Conservation (phyloP, 163 green algal genomes). For the Scenedesmus sp. region DNA sequence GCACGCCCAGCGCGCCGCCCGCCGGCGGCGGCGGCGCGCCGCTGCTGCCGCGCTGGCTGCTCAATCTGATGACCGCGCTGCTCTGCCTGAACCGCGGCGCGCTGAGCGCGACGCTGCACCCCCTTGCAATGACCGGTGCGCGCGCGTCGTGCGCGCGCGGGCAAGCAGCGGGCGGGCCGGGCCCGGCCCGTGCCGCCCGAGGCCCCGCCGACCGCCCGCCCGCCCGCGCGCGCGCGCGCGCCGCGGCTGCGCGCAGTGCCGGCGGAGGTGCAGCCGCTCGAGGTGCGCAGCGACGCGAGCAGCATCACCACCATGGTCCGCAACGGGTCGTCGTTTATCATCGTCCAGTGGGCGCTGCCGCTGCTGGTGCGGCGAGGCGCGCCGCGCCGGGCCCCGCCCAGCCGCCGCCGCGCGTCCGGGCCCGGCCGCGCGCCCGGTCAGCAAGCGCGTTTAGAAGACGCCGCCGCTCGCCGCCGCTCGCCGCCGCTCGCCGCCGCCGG, state of each 20-base stretch:
- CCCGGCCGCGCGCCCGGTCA: neutral
- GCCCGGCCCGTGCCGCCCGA: too few relatives aligned
- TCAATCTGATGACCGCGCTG: too few relatives aligned
- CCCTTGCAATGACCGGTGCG: slow-evolving; percentile 5
- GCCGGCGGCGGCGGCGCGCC: too few relatives aligned
- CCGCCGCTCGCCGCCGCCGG: too few relatives aligned
- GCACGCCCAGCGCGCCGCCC: neutral
- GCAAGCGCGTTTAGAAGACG: too few relatives aligned
- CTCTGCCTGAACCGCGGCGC: neutral
- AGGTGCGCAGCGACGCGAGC: neutral
- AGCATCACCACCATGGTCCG: slow-evolving; percentile 1
- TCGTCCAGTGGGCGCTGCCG: slow-evolving; percentile 5
- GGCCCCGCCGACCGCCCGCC: too few relatives aligned
- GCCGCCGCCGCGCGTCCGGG: neutral
- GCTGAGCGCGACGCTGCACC: neutral
- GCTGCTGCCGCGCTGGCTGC: slow-evolving; percentile 3
- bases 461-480: too few relatives aligned
- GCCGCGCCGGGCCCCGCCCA: too few relatives aligned
- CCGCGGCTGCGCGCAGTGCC: slow-evolving; percentile 13
- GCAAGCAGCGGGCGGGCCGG: too few relatives aligned
- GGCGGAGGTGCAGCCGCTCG: slow-evolving; percentile 19
- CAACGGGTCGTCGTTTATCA: neutral
- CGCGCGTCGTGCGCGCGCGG: too few relatives aligned
- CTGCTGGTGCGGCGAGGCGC: slow-evolving; percentile 20
- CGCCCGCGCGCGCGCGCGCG: too few relatives aligned